Evolutionary conservation across 2,329 filamentous ascomycete genomes (phyloP), one percentile per base, ranked within the genome.

Genomic region (Diaporthe humulicola): DNA sequence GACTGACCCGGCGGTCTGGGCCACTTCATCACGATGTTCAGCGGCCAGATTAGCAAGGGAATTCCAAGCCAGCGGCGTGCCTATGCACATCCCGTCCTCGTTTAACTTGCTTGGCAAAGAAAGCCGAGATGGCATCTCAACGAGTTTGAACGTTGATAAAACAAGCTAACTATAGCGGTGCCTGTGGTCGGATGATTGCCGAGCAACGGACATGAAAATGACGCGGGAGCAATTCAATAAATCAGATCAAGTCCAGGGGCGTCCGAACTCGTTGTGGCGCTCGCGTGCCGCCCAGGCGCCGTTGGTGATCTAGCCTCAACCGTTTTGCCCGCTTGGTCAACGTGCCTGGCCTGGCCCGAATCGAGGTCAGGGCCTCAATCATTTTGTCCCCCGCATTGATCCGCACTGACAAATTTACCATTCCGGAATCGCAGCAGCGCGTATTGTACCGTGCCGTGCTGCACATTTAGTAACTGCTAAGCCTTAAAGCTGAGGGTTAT

Each of bases 321-420:
- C 42, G 42, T 28, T 67, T 22, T 17, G 45, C 14, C 45, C 64
- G 15, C 30, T 17, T 12, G 2, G 30, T 67, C 22, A 25, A 17
- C 30, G 64, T 67, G 30, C 45, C 45, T 67, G 45, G 30, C 45
- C 45, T 67, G 45, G n/a, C 48, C 64, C 33, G 22, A 38, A 12
- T 19, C 8, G 22, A 14, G 12, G 14, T 10, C 30, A 40, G 8
- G 17, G 45, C 14, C n/a, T 25, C 17, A 33, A 33, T 4, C n/a
- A n/a, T 42, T 15, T 64, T 48, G 10, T 22, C 25, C 40, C 25
- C 9, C 38, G 30, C 40, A 33, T 1, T 45, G 1, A 45, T 64
- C 38, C 2, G 25, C 40, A 30, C 60, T 15, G 25, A 64, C 30
- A 52, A 22, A 2, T 3, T 45, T 17, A 15, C 22, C 6, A 28